Conservation (phyloP, 805 yeast genomes). For the Monosporozyma unispora region DNA sequence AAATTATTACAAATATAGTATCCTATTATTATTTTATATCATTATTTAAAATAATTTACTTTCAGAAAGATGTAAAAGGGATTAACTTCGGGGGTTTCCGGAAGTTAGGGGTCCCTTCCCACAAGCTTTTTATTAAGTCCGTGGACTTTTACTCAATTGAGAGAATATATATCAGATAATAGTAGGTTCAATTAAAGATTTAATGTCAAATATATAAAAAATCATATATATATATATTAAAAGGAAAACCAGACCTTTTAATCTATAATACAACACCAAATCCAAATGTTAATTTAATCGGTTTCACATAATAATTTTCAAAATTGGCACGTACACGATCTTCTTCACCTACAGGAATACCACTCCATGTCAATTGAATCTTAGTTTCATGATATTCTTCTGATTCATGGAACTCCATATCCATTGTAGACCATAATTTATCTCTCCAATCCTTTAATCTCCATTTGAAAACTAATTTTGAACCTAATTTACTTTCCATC, state of each 20-base stretch:
- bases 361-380: constrained; percentile 68
- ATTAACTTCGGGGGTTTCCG: too few species aligned
- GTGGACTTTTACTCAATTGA: too few species aligned
- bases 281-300: constrained; percentile 88
- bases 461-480: constrained; percentile 72
- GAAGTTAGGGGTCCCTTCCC: too few species aligned
- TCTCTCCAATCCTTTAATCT: constrained; percentile 79
- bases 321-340: constrained; percentile 78
- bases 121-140: too few species aligned
- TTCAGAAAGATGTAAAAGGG: too few species aligned
- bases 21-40: too few species aligned
- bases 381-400: constrained; percentile 82
- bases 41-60: too few species aligned
- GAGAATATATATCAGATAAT: too few species aligned
- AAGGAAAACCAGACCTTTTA: not conserved
- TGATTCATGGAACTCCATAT: constrained; percentile 46
- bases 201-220: not conserved
- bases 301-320: constrained; percentile 78
- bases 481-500: constrained; percentile 35
- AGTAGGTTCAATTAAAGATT: too few species aligned
- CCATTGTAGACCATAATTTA: constrained; percentile 69
- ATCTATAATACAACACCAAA: constrained; percentile 72
- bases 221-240: not conserved
- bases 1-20: too few species aligned
- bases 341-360: constrained; percentile 94